These are phyloP conservation scores for Aspergillus tanneri DNA, from an alignment of 2,329 filamentous ascomycete species.

Conservation along the genomic window DNA sequence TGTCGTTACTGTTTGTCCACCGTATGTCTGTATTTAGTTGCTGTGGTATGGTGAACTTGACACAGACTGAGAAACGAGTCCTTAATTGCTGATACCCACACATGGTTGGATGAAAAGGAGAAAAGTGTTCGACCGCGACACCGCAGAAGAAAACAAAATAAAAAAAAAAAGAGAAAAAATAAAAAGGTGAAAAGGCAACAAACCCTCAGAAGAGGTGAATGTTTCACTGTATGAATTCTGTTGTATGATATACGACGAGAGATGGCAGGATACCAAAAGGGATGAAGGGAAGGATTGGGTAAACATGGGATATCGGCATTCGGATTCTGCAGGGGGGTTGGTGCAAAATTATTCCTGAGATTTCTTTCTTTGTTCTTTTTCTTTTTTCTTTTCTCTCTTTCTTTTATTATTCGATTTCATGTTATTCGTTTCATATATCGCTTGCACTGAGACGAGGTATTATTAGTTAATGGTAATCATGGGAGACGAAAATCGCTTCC, in stretches of 20 bases:
- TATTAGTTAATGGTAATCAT: too few relatives aligned
- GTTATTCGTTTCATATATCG: not conserved
- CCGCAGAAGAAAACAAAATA: not conserved
- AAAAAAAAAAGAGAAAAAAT: conserved; percentile 2
- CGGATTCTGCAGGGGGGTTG: conserved; percentile 2
- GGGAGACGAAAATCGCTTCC: too few relatives aligned
- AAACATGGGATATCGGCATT: conserved; percentile 4
- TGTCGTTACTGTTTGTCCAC: not conserved
- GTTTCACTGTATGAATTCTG: conserved; percentile 6
- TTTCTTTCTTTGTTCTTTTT: not conserved
- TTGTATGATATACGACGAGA: conserved; percentile 11
- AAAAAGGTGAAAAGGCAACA: not conserved
- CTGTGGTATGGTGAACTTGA: conserved; percentile 3
- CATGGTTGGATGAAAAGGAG: conserved; percentile 2
- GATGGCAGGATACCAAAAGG: conserved; percentile 9
- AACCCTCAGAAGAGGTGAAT: not conserved
- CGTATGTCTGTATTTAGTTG: conserved; percentile 1
- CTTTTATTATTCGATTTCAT: not conserved
- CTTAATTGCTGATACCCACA: conserved; percentile 14
- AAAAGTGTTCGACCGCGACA: conserved; percentile 1
- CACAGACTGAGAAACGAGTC: conserved; percentile 4
- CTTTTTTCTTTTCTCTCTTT: not conserved
- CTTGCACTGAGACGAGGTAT: too few relatives aligned
- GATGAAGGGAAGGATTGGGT: not conserved
- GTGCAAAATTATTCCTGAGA: too few relatives aligned